Evolutionary conservation across 1,139 yeast species (phyloP).

Genomic region (Saccharomyces hybrid): DNA sequence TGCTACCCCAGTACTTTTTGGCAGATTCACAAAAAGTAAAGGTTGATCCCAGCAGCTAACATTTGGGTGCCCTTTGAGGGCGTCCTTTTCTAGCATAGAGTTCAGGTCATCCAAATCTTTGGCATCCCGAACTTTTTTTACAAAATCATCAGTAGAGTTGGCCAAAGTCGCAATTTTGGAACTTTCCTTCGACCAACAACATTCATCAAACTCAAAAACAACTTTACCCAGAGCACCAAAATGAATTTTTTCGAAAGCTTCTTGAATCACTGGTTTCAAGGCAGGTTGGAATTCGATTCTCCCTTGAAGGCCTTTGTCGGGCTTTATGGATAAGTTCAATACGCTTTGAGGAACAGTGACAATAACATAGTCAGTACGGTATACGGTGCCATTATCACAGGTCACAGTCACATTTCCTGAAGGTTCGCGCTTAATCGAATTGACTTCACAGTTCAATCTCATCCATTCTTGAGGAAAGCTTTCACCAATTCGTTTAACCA

Average conservation of each 20-base stretch:
- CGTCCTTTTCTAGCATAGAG: conserved; percentile 2
- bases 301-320: conserved; percentile 33
- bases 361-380: conserved; percentile 42
- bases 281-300: conserved; percentile 52
- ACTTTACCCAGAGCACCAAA: conserved; percentile 75
- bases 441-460: conserved; percentile 41
- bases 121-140: conserved; percentile 14
- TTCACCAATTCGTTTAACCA: conserved; percentile 40
- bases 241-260: conserved; percentile 45
- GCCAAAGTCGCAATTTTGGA: conserved; percentile 22
- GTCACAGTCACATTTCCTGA: conserved; percentile 24
- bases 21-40: conserved; percentile 41
- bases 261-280: conserved; percentile 42
- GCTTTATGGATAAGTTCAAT: conserved; percentile 35
- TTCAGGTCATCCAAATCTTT: conserved; percentile 10
- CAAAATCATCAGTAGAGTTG: conserved; percentile 13
- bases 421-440: conserved; percentile 32
- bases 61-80: background rate
- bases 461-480: conserved; percentile 39
- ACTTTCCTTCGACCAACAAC: conserved; percentile 54
- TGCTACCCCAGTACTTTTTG: conserved; percentile 36
- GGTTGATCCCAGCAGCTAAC: conserved; percentile 43
- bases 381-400: conserved; percentile 27
- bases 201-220: conserved; percentile 56
- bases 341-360: conserved; percentile 75